Conservation (phyloP, 768 basidiomycete genomes). For the Clitopilus hobsonii region DNA sequence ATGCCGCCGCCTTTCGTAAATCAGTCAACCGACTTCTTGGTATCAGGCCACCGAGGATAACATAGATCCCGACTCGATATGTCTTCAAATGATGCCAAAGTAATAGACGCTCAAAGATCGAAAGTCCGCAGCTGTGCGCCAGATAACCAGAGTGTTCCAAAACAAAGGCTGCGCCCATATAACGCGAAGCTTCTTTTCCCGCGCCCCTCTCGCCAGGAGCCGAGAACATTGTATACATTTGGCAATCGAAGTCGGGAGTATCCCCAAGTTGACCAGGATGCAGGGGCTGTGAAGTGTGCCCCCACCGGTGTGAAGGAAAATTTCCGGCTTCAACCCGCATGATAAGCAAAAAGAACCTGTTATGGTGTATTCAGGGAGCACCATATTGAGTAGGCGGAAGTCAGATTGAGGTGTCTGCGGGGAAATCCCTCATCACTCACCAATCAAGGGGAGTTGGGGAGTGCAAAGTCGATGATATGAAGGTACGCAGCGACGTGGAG, state of each 20-base stretch:
- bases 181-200: no score
- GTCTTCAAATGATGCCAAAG: not conserved
- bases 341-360: not conserved
- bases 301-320: not conserved
- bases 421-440: not conserved
- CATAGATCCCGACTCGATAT: not conserved
- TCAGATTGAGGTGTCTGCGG: not conserved
- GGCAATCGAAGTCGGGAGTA: not conserved
- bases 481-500: not conserved
- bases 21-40: not conserved
- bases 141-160: not conserved
- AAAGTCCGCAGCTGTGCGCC: conserved; percentile 1
- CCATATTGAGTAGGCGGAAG: not conserved
- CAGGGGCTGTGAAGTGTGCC: not conserved
- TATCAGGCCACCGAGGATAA: not conserved
- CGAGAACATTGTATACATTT: not conserved
- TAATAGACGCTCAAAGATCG: not conserved
- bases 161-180: not conserved
- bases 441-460: not conserved
- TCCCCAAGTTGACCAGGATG: not conserved
- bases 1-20: not conserved
- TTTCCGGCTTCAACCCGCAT: not conserved
- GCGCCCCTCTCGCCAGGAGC: not conserved
- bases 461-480: not conserved
- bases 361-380: not conserved